These are phyloP conservation scores for Syncephalastrum monosporum DNA, from an alignment of 371 early-diverging fungal genomes.

Conservation along the genomic window DNA sequence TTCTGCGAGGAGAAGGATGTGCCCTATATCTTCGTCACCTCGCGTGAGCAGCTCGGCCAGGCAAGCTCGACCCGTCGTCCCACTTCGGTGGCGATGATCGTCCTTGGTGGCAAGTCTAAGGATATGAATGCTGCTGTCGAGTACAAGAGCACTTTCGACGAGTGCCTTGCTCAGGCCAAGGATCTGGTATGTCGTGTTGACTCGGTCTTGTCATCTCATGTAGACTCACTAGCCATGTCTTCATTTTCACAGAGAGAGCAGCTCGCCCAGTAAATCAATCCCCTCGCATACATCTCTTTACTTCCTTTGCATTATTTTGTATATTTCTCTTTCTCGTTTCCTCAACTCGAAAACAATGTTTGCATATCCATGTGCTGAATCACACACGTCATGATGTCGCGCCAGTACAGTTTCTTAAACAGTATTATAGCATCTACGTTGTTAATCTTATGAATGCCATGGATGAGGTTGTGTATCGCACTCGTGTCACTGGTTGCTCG, in stretches of 20 bases:
- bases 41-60: conserved; percentile 91
- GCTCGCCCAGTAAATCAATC: background rate
- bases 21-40: conserved; percentile 91
- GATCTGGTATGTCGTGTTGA: conserved; percentile 51
- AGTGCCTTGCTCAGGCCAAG: conserved; percentile 68
- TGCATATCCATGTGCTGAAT: too few species aligned
- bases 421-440: too few species aligned
- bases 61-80: conserved; percentile 94
- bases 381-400: too few species aligned
- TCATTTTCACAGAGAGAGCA: background rate
- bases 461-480: too few species aligned
- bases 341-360: too few species aligned
- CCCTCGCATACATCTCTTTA: background rate
- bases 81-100: conserved; percentile 89
- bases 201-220: too few species aligned
- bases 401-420: too few species aligned
- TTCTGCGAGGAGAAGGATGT: conserved; percentile 93
- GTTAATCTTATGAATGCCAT: too few species aligned
- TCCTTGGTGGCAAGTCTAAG: conserved; percentile 75
- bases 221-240: too few species aligned
- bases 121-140: conserved; percentile 69
- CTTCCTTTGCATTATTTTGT: too few species aligned
- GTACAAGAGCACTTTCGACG: conserved; percentile 83
- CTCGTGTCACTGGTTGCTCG: too few species aligned
- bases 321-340: too few species aligned